Conservation (phyloP, 2,329 filamentous ascomycete species). For the Calonectria pauciramosa region DNA sequence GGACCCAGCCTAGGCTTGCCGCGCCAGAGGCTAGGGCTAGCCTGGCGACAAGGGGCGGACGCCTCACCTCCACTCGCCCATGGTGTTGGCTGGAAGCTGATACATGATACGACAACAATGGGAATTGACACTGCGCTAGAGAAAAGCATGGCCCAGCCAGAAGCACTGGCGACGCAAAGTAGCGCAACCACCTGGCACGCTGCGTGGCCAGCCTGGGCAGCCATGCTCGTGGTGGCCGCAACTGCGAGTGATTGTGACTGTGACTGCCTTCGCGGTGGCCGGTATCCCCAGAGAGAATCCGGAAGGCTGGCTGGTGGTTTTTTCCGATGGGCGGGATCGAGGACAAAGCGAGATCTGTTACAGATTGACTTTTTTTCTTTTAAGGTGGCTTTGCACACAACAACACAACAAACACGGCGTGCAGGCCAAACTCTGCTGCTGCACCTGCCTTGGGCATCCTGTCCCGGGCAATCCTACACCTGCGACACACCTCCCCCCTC, state of each 20-base stretch:
- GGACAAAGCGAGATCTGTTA: not conserved
- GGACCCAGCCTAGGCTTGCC: slow-evolving; percentile 15
- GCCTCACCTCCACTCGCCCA: slow-evolving; percentile 14
- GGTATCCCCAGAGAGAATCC: not conserved
- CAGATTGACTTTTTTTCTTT: slow-evolving; percentile 1
- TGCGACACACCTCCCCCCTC: not conserved
- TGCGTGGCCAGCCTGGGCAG: not conserved
- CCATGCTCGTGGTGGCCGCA: not conserved
- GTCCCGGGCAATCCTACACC: not conserved
- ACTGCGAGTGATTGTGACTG: not conserved
- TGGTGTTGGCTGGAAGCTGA: slow-evolving; percentile 2
- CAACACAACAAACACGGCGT: no score
- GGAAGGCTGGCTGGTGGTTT: not conserved
- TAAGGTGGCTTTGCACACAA: not conserved
- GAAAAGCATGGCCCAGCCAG: slow-evolving; percentile 2
- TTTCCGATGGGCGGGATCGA: not conserved
- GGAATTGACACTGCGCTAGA: slow-evolving; percentile 22
- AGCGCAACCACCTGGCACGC: not conserved
- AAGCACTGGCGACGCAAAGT: not conserved
- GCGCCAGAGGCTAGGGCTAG: slow-evolving; percentile 14
- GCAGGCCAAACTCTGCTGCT: not conserved
- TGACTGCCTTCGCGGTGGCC: not conserved
- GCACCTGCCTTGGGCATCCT: not conserved
- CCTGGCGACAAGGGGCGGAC: slow-evolving; percentile 11
- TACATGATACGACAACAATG: slow-evolving; percentile 20